Conservation (phyloP, 1,284 basidiomycete genomes). For the Ganoderma lucidum region DNA sequence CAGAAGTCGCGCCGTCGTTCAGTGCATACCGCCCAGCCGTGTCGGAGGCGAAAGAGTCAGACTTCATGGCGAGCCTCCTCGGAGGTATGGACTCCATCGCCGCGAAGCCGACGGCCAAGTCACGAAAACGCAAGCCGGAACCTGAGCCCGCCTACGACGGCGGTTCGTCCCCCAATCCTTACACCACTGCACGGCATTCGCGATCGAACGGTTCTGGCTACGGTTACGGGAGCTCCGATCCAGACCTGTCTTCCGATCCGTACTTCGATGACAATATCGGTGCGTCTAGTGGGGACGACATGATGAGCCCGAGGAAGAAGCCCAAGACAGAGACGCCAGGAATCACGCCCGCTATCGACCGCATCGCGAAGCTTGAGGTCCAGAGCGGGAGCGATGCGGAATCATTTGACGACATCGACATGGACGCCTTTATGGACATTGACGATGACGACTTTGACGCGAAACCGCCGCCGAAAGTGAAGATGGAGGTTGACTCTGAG, state of each 20-base stretch:
- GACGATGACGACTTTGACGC: slow-evolving; percentile 42
- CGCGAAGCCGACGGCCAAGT: slow-evolving; percentile 44
- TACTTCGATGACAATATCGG: slow-evolving; percentile 52
- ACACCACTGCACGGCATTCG: slow-evolving; percentile 26
- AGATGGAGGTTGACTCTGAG: slow-evolving; percentile 37
- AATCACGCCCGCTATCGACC: slow-evolving; percentile 61
- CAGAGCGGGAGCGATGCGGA: slow-evolving; percentile 56
- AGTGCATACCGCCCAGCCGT: slow-evolving; percentile 80
- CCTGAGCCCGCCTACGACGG: slow-evolving; percentile 54
- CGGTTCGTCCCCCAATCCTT: slow-evolving; percentile 38
- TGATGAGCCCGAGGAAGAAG: slow-evolving; percentile 75
- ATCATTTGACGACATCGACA: slow-evolving; percentile 64
- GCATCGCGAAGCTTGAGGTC: slow-evolving; percentile 66
- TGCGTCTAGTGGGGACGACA: slow-evolving; percentile 61
- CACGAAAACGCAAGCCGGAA: slow-evolving; percentile 80
- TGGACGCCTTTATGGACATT: slow-evolving; percentile 62
- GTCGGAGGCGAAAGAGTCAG: slow-evolving; percentile 80
- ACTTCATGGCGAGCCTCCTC: slow-evolving; percentile 86
- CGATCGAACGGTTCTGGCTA: slow-evolving; percentile 26
- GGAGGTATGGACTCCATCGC: slow-evolving; percentile 67
- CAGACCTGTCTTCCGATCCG: slow-evolving; percentile 65
- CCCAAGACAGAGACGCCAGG: slow-evolving; percentile 52
- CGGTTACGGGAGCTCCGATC: slow-evolving; percentile 42
- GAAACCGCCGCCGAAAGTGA: slow-evolving; percentile 38
- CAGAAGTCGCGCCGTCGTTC: slow-evolving; percentile 64